Conservation (phyloP, 2,329 filamentous ascomycete genomes). For the Orbilia ellipsospora region DNA sequence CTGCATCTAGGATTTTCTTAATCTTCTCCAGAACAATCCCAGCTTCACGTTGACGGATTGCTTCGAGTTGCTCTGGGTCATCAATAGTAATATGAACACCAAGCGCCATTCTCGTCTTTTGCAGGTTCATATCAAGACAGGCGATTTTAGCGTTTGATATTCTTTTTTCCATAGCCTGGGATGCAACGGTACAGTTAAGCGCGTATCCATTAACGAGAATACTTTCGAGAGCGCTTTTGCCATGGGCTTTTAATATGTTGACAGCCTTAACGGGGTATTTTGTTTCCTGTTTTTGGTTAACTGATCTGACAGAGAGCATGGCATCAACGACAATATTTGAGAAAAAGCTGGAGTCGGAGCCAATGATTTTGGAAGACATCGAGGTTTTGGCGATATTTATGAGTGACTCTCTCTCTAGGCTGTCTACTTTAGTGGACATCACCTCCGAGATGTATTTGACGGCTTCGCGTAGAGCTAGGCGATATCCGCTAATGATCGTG, state of each 20-base stretch:
- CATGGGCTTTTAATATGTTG: constrained; percentile 98
- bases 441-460: constrained; percentile 99
- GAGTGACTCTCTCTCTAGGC: constrained; percentile 87
- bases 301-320: constrained; percentile 92
- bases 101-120: constrained; percentile 99
- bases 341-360: constrained; percentile 94
- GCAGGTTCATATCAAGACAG: constrained; percentile 95
- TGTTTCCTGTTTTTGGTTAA: constrained; percentile 86
- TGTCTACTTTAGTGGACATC: constrained; percentile 93
- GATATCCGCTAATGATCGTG: constrained; percentile 98
- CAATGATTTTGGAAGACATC: constrained; percentile 99
- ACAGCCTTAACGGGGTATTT: constrained; percentile 99
- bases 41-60: constrained; percentile 91
- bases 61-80: constrained; percentile 95
- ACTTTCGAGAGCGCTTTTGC: constrained; percentile 89
- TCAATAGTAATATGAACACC: constrained; percentile 98
- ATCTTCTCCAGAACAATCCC: constrained; percentile 93
- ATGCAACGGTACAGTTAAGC: constrained; percentile 97
- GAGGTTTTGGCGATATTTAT: constrained; percentile 97
- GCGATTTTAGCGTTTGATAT: constrained; percentile 96
- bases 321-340: constrained; percentile 96
- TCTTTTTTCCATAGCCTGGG: constrained; percentile 95
- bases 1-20: constrained; percentile 97
- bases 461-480: constrained; percentile 91
- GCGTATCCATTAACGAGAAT: constrained; percentile 95